Evolutionary conservation across 129 eudicot species (phyloP).

Genomic region (Scalesia atractyloides): DNA sequence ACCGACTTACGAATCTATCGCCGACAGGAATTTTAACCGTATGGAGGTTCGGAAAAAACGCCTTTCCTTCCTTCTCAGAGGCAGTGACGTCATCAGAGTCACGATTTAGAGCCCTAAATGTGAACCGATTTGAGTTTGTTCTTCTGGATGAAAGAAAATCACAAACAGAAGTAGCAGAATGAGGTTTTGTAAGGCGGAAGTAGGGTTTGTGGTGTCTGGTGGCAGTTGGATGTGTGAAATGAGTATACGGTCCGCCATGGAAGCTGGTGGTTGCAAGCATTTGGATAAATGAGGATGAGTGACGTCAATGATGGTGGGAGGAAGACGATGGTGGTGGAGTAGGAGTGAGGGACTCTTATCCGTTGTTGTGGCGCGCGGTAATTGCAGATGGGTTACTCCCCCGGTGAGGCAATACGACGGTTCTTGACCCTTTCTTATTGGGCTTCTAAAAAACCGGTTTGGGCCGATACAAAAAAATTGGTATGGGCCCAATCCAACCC

Average conservation of each 20-base stretch:
- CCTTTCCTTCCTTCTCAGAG: constrained; percentile 22
- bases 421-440: too few species aligned
- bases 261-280: constrained; percentile 41
- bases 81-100: constrained; percentile 14
- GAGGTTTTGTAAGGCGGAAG: constrained; percentile 8
- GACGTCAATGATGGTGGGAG: background rate
- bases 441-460: too few species aligned
- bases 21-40: constrained; percentile 73
- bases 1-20: constrained; percentile 58
- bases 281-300: constrained; percentile 3
- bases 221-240: constrained; percentile 11
- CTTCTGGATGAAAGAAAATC: constrained; percentile 23
- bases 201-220: constrained; percentile 24
- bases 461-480: too few species aligned
- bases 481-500: too few species aligned
- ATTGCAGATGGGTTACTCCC: background rate
- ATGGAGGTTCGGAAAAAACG: constrained; percentile 38
- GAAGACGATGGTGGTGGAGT: constrained; percentile 31
- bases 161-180: background rate
- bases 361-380: constrained; percentile 39
- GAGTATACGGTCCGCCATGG: constrained; percentile 37
- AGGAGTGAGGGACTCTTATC: constrained; percentile 38
- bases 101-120: constrained; percentile 31
- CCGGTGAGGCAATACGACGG: too few species aligned
- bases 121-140: constrained; percentile 26